Base-by-base conservation (phyloP, 331 rosid genomes). In the Malus hybrid region DNA sequence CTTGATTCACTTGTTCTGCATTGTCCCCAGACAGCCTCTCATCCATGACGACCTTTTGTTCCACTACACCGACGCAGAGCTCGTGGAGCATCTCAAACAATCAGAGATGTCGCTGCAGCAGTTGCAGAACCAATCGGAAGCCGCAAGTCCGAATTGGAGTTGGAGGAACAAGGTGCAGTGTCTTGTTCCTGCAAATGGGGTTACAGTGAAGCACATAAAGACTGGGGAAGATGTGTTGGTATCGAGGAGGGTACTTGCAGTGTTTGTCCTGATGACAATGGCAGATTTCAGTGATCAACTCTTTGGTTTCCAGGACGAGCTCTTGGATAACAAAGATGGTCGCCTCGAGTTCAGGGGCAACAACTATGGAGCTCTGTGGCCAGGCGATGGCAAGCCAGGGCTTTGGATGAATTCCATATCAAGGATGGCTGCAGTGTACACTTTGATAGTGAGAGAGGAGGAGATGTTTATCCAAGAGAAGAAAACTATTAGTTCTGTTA, bases 251-350 rank as follows among this genome's bases (percentile, higher is more conserved):
- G 56, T 91, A 4, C 85, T 91, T 5, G 96, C 89, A 1, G 32
- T 84, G 66, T 93, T 93, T 63, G 70, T 93, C 6, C 20, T 87
- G 89, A 87, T 89, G 95, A 93, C 98, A 3, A 81, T 91, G 79
- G 96, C 96, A 0, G 96, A 89, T 86, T 93, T 93, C 80, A 86
- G 93, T 24, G 95, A 90, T 26, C 98, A 93, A 67, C 66, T 83
- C 7, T 89, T 86, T 70, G 76, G 97, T 28, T 93, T 91, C 20
- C 97, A 91, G 81, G 95, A 91, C 53, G 48, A 3, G 16, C 24
- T 89, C 67, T 89, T 91, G 29, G 91, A 86, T 2, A 91, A 89
- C 58, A 42, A 4, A 0, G 42, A 93, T 42, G 95, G 96, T 2
- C 79, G 87, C 11, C 86, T 87, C 3, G 88, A 88, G 82, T 89